Percentiles rank a stretch among this genome's conserved stretches.
Evolutionary conservation across 306 rosid species (phyloP).

Genomic region (Bauhinia variegata): DNA sequence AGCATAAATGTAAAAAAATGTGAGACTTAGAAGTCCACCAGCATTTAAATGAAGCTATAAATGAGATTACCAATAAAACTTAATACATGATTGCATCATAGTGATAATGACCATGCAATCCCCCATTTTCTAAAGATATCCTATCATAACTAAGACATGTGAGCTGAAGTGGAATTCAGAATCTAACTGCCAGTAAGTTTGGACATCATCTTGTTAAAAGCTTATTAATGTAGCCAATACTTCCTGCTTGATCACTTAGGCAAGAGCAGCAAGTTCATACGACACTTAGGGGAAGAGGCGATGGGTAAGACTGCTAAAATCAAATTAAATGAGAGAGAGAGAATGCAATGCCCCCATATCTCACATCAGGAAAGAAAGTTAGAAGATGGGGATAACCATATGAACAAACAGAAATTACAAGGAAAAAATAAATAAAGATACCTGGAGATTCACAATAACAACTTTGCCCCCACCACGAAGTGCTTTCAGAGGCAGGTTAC

Average conservation of each 20-base stretch:
- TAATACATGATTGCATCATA: conserved; percentile 5
- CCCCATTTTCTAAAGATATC: conserved; percentile 9
- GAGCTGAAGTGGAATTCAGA: conserved; percentile 16
- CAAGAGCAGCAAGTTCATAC: background rate
- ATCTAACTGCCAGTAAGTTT: conserved; percentile 14
- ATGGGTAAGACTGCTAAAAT: background rate
- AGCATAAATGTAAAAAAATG: conserved; percentile 14
- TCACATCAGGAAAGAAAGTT: conserved; percentile 13
- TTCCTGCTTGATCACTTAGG: conserved; percentile 2
- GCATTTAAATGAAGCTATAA: conserved; percentile 8
- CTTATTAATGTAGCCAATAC: conserved; percentile 23
- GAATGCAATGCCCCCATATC: no score
- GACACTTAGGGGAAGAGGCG: background rate
- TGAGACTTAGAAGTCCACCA: conserved; percentile 23
- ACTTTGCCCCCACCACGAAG: conserved; percentile 96
- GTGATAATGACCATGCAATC: conserved; percentile 22
- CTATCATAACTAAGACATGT: conserved; percentile 10
- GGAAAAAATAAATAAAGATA: conserved; percentile 33
- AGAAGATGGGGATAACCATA: conserved; percentile 23
- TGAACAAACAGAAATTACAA: background rate
- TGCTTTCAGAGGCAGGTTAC: conserved; percentile 93
- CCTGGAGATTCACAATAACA: conserved; percentile 97
- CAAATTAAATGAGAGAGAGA: no score
- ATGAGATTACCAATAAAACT: conserved; percentile 32
- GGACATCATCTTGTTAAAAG: conserved; percentile 11